Evolutionary conservation across 352 stramenopile species (phyloP), one percentile per base, ranked within the genome.

Genomic region (Achlya hypogyna): DNA sequence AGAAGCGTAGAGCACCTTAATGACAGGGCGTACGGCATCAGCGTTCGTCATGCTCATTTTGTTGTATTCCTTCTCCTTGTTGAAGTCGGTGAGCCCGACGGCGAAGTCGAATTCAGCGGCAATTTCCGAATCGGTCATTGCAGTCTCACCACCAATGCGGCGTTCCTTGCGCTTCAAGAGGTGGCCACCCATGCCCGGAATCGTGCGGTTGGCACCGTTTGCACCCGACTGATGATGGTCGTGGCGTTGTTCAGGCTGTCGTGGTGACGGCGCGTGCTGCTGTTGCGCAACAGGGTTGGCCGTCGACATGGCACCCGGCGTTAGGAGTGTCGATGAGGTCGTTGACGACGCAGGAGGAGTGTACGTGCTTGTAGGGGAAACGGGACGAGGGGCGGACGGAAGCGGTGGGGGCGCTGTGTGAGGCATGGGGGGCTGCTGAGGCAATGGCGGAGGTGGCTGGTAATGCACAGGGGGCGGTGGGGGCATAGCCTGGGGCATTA

Each of bases 111-210:
- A 93, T 43, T 93, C 84, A 1, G 70, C 72, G 9, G 53, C 49
- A 0, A 42, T 58, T 1, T 69, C 75, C 14, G 60, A 62, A 62
- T 65, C 25, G 72, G 69, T 35, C 10, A 69, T 49, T 1, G 72
- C 75, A 14, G 23, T 47, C 12, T 78, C 71, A 23, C 62, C 70
- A 9, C 72, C 75, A 27, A 75, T 79, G 28, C 82, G 84, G 23
- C 84, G 81, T 62, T 92, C 84, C 69, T 87, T 89, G 23, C 84
- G 81, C 63, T 89, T 88, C 8, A 92, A 74, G 74, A 92, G 69
- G 63, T 92, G 84, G 27, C 77, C 80, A 18, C 84, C 84, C 84
- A 92, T 92, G n/a, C 84, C 84, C 3, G 84, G 83, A 49, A 90
- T 92, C 42, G 83, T 92, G 18, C 83, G 70, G 1, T 70, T 59